A percentile compares a stretch with the other conserved stretches of the same genome.
These are phyloP conservation scores for Fusarium denticulatum DNA, from an alignment of 2,329 filamentous ascomycete genomes.

Conservation along the genomic window DNA sequence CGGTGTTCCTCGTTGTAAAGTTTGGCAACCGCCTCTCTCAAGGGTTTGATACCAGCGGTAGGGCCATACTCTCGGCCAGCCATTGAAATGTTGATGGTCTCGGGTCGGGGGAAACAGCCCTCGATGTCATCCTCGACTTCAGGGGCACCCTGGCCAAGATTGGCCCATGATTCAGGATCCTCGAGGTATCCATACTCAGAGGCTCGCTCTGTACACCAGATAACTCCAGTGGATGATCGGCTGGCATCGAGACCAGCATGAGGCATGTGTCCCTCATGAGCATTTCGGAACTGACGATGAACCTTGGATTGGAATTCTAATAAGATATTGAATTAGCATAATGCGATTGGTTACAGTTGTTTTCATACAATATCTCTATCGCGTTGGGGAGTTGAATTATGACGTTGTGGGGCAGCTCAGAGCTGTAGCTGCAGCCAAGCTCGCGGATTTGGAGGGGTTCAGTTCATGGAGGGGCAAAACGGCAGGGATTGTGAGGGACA, in stretches of 20 bases:
- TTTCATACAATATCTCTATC: neutral
- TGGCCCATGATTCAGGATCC: conserved; percentile 85
- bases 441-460: conserved; percentile 32
- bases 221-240: conserved; percentile 89
- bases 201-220: conserved; percentile 91
- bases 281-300: conserved; percentile 87
- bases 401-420: conserved; percentile 31
- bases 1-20: conserved; percentile 95
- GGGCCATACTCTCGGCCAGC: conserved; percentile 90
- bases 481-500: conserved; percentile 8
- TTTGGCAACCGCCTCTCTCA: conserved; percentile 87
- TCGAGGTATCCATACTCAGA: conserved; percentile 89
- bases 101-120: conserved; percentile 86
- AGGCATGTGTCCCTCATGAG: conserved; percentile 89
- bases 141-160: conserved; percentile 91
- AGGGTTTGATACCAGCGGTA: conserved; percentile 90
- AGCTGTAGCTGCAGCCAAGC: conserved; percentile 12
- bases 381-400: conserved; percentile 5
- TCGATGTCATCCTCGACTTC: conserved; percentile 94
- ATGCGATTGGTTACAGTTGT: neutral
- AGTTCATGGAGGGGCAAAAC: conserved; percentile 18
- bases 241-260: conserved; percentile 91
- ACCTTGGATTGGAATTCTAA: conserved; percentile 73
- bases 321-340: neutral
- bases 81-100: conserved; percentile 79